Conservation (phyloP, 345 rosid genomes). For the Conringia planisiliqua region DNA sequence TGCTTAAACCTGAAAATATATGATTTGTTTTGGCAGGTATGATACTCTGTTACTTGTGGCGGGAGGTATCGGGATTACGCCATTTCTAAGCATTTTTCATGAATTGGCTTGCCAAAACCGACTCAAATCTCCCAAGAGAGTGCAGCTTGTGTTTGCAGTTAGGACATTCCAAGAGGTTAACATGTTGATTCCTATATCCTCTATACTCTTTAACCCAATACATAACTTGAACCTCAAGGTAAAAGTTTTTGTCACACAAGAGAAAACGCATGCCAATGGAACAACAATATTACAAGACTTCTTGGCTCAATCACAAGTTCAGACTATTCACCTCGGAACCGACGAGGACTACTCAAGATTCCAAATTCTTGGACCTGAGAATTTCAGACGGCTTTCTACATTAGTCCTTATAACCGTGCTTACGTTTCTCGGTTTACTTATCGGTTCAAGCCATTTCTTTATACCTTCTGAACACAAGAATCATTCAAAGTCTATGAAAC, state of each 20-base stretch:
- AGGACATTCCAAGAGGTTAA: conserved; percentile 56
- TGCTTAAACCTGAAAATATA: neutral
- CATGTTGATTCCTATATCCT: conserved; percentile 53
- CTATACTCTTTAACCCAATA: conserved; percentile 42
- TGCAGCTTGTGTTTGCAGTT: conserved; percentile 56
- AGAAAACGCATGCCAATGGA: conserved; percentile 34
- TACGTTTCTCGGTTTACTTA: conserved; percentile 46
- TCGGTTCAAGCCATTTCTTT: conserved; percentile 50
- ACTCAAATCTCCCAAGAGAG: conserved; percentile 37
- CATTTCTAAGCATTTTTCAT: conserved; percentile 71
- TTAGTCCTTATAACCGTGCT: conserved; percentile 41
- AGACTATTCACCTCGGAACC: conserved; percentile 42
- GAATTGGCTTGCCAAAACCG: conserved; percentile 46
- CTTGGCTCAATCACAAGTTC: conserved; percentile 40
- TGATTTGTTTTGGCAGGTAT: conserved; percentile 43
- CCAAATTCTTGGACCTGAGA: conserved; percentile 52
- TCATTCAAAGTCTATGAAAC: conserved; percentile 27
- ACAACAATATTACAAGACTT: conserved; percentile 43
- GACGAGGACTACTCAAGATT: conserved; percentile 33
- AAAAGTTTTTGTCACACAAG: conserved; percentile 64
- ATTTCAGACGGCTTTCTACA: conserved; percentile 40
- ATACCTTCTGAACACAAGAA: conserved; percentile 45
- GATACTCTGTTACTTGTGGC: conserved; percentile 69
- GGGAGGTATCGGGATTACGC: conserved; percentile 84
- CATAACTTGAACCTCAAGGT: conserved; percentile 44